These are phyloP conservation scores for Pisolithus thermaeus DNA, from an alignment of 1,284 basidiomycete genomes.

Conservation along the genomic window DNA sequence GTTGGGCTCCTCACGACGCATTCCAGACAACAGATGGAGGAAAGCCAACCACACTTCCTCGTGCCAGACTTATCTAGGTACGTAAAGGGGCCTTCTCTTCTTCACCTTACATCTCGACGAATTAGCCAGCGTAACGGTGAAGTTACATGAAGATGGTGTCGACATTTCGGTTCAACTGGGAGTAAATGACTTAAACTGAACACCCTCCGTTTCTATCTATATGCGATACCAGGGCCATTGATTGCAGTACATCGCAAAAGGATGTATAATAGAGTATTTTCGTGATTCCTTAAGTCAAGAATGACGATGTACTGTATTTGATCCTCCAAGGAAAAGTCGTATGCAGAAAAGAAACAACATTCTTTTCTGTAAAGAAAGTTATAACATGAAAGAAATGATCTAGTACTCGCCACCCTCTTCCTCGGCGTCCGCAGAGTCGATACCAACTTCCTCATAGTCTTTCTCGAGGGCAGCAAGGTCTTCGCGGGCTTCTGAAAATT, in stretches of 20 bases:
- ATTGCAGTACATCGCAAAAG: neutral
- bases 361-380: neutral
- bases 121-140: constrained; percentile 19
- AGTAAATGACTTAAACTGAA: constrained; percentile 3
- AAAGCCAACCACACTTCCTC: constrained; percentile 52
- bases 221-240: neutral
- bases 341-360: constrained; percentile 3
- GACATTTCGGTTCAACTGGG: constrained; percentile 12
- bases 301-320: neutral
- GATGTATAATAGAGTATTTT: neutral
- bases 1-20: constrained; percentile 79
- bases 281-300: neutral
- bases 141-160: constrained; percentile 13
- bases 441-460: constrained; percentile 94
- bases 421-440: constrained; percentile 83
- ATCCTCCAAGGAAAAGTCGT: constrained; percentile 5
- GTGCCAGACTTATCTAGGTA: constrained; percentile 60
- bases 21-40: constrained; percentile 56
- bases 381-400: constrained; percentile 6
- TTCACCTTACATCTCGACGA: neutral
- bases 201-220: neutral
- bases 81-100: constrained; percentile 5
- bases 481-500: constrained; percentile 97
- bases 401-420: constrained; percentile 72
- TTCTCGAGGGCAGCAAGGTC: constrained; percentile 96